Evolutionary conservation across 1,139 yeast species (phyloP), one percentile per base, ranked within the genome.

Genomic region (Blastobotrys buckinghamii): DNA sequence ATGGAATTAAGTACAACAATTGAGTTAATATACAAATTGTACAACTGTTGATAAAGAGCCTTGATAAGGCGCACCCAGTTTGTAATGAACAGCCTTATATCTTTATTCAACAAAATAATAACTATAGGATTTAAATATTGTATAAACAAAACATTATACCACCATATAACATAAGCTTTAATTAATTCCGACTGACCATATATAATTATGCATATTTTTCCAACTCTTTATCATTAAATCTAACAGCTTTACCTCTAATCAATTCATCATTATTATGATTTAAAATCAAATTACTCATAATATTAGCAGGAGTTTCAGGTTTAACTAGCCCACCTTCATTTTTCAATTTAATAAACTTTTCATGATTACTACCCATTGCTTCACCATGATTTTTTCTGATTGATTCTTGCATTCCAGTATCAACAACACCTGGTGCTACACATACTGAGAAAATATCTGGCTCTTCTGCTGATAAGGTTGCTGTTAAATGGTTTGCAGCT

Each of bases 381-480:
- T 61, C 56, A 1, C 79, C 79, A 58, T 64, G 66, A 37, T 62
- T 68, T 22, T 78, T 82, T 60, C 97, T 77, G 50, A 90, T 88
- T 50, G 78, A 82, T 12, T 59, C 62, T 68, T 90, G 97, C 97
- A 90, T 90, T 19, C 71, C 73, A 0, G 97, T 89, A 62, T 85
- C 88, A 1, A 90, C 97, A 1, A 87, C 95, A 3, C 97, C 97
- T 0, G 97, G 97, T 2, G 96, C 96, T 22, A 90, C 74, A 0
- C 96, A 73, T 10, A 87, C 69, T 3, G 85, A 73, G 43, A 71
- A 70, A 19, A 89, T 70, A 0, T 72, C 76, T 2, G 72, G 67
- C 62, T 85, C 90, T 58, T 87, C 96, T 5, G 68, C 72, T 1
- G 87, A 82, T 22, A 90, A 65, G 9, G 87, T 78, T 43, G 70